Evolutionary conservation across 192 early-diverging fungal species (phyloP).

Genomic region (Allomyces arbusculus): DNA sequence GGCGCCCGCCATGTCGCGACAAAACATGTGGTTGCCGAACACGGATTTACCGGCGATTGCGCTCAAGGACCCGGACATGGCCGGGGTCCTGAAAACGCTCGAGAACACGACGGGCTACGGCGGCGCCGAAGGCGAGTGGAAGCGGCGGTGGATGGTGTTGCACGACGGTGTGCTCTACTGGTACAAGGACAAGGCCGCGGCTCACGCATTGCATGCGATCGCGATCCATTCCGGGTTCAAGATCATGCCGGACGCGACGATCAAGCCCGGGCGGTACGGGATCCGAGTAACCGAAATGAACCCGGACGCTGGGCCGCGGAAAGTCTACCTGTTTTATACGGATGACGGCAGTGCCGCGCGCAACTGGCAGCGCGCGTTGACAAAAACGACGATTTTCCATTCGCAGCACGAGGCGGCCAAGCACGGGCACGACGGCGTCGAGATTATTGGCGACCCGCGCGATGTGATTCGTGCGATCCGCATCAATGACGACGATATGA

Average conservation of each 20-base stretch:
- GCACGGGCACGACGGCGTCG: neutral
- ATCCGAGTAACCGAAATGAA: neutral
- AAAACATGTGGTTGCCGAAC: too few species aligned
- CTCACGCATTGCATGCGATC: neutral
- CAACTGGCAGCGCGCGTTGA: neutral
- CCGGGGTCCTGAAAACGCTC: neutral
- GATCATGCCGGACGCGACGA: neutral
- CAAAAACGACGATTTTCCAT: neutral
- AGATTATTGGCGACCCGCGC: neutral
- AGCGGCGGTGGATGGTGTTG: constrained; percentile 13
- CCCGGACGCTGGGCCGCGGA: neutral
- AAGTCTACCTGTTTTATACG: neutral
- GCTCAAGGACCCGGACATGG: neutral
- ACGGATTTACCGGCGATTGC: neutral
- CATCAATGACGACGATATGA: neutral
- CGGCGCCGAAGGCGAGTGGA: constrained; percentile 3
- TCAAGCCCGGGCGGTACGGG: neutral
- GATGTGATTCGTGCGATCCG: neutral
- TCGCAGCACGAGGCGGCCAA: neutral
- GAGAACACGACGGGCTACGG: neutral
- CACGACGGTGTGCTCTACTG: constrained; percentile 4
- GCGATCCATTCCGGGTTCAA: neutral
- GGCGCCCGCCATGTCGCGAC: neutral
- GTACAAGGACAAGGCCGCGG: constrained; percentile 3
- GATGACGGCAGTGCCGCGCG: neutral